Evolutionary conservation across 225 moss, liverwort and hornwort species (phyloP), one percentile per base, ranked within the genome.

Genomic region (Sphagnum contortum): DNA sequence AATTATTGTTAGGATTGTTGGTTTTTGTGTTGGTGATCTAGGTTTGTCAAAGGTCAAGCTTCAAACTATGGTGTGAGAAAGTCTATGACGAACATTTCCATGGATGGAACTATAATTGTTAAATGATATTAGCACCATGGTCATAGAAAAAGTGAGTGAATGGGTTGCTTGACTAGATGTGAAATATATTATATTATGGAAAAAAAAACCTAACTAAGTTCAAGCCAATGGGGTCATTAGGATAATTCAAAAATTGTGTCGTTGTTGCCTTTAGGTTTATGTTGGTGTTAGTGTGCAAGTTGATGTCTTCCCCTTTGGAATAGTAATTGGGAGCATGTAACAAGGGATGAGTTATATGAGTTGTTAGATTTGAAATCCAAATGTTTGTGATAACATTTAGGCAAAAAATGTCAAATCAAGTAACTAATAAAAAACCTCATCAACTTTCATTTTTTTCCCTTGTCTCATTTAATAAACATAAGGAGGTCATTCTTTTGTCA

Each of bases 81-180:
- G 96, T 66, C 92, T 98, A 64, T 88, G 96, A 68, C 92, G 96
- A 62, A 98, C 96, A 56, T 73, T 98, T 57, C 92, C 96, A 5
- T 98, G 96, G 96, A 98, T 98, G 96, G 96, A 92, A 67, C 92
- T 92, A 9, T 92, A 98, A 64, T 74, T 98, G 70, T 78, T 98
- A 71, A 92, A 83, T 74, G 92, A 90, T 50, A 86, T 85, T 70
- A 92, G 89, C 75, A 81, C 84, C 67, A 76, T 98, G 67, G 96
- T 98, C 59, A 92, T 90, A 55, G 96, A 98, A 75, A 98, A 98
- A 83, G 96, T 92, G 72, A 6, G 72, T 8, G 5, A 48, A n/a
- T 7, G 8, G 12, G 7, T 71, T 29, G 29, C 29, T 29, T 29
- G 29, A 29, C 29, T 29, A 29, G 29, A 29, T 29, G 29, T 29